A percentile compares a stretch with the other conserved stretches of the same genome.
Conservation (phyloP, 2,329 filamentous ascomycete genomes). For the Moelleriella libera region DNA sequence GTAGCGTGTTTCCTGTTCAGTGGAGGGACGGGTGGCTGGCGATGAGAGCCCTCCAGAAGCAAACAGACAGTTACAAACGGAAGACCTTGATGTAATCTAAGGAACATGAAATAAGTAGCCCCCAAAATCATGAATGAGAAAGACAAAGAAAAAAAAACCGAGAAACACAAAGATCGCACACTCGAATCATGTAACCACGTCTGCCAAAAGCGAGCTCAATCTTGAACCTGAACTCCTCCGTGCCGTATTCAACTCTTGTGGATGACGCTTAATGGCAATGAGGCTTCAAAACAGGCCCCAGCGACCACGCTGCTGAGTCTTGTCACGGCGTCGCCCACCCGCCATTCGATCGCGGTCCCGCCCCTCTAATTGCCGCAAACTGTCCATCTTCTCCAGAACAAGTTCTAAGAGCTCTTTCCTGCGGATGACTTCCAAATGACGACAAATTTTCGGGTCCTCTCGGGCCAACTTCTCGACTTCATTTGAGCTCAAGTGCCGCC, state of each 20-base stretch:
- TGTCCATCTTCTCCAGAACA: slow-evolving; percentile 92
- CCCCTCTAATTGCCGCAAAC: slow-evolving; percentile 69
- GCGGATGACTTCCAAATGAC: slow-evolving; percentile 82
- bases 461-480: slow-evolving; percentile 84
- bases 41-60: no score
- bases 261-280: not conserved
- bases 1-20: not conserved
- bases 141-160: not conserved
- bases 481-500: slow-evolving; percentile 61
- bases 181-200: no score
- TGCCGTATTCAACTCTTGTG: no score
- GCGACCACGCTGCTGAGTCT: slow-evolving; percentile 27
- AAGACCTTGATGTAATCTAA: no score
- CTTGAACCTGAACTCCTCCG: no score
- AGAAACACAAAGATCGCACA: no score
- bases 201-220: no score
- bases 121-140: not conserved
- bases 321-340: slow-evolving; percentile 8
- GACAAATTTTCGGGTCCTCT: slow-evolving; percentile 80
- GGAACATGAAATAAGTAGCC: no score
- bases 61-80: no score
- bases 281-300: slow-evolving; percentile 32
- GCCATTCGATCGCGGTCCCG: slow-evolving; percentile 42
- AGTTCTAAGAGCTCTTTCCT: slow-evolving; percentile 88
- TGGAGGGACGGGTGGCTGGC: not conserved